Evolutionary conservation across 805 yeast species (phyloP), one percentile per base, ranked within the genome.

Genomic region (Hanseniaspora meyeri): DNA sequence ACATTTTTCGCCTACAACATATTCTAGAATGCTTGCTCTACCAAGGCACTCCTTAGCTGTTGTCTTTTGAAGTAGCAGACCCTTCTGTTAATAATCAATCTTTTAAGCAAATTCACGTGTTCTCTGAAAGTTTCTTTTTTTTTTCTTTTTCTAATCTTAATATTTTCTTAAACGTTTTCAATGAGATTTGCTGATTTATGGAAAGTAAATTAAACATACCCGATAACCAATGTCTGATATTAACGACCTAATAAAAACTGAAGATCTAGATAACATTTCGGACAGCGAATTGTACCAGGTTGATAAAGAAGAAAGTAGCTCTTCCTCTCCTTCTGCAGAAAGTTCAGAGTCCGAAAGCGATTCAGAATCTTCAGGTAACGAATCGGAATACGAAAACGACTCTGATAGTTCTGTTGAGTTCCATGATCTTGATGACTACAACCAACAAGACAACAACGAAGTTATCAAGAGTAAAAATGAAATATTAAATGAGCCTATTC

Each of bases 391-490:
- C 14, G 50, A 52, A 8, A 24, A 24, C 27, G 57, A 37, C 11
- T 32, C 47, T 14, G 56, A 37, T 5, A 59, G 37, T 11, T 61
- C 58, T 9, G 47, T 43, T 2, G 57, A 57, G 27, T 42, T 47
- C 8, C 43, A 49, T 38, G 58, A 59, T 12, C 64, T 60, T 38
- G 60, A 58, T 19, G 64, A 59, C 2, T 60, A 49, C 12, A 59
- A 43, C 19, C 63, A 58, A 2, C 64, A 60, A 5, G 64, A 59
- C 3, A 63, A 59, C 1, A 65, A 64, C 24, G 88, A 81, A 0
- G 95, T 95, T 0, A 85, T 91, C 24, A 67, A 73, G 34, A 88
- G 97, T 1, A 83, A 81, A 58, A 84, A 91, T 65, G 97, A 91
- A 64, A 68, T 82, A 2, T 61, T 70, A 0, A 88, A 87, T 54